Evolutionary conservation across 495 filamentous ascomycete species (phyloP).

Genomic region (Aspergillus mulundensis): DNA sequence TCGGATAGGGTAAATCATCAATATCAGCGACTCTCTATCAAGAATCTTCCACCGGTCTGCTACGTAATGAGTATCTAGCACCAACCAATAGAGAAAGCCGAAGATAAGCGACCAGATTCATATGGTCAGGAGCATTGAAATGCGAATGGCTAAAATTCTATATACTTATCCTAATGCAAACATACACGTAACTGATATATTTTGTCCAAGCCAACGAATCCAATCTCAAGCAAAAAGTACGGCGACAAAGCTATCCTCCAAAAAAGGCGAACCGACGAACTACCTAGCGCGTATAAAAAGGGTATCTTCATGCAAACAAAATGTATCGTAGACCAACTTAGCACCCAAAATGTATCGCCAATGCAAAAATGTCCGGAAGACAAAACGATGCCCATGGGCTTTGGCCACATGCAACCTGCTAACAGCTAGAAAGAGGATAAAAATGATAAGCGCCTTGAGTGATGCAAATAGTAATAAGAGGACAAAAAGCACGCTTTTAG

Average conservation of each 20-base stretch:
- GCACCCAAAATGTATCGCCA: conserved; percentile 4
- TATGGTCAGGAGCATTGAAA: too few relatives aligned
- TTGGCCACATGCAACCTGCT: conserved; percentile 30
- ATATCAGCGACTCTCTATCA: too few relatives aligned
- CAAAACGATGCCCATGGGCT: conserved; percentile 4
- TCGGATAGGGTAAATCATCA: too few relatives aligned
- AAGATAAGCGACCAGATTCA: too few relatives aligned
- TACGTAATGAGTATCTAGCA: too few relatives aligned
- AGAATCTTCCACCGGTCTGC: too few relatives aligned
- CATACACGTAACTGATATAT: neutral
- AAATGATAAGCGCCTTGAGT: conserved; percentile 3
- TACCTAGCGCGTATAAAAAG: conserved; percentile 57
- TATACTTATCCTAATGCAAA: neutral
- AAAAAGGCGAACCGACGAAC: conserved; percentile 18
- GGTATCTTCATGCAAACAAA: conserved; percentile 18
- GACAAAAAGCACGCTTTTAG: neutral
- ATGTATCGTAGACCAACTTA: conserved; percentile 10
- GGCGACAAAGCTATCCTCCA: neutral
- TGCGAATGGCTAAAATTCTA: neutral
- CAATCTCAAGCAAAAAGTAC: neutral
- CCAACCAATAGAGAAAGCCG: too few relatives aligned
- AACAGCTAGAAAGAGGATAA: conserved; percentile 2
- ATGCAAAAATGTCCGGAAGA: conserved; percentile 1
- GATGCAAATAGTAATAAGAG: conserved; percentile 2
- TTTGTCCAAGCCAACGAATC: too few relatives aligned